Evolutionary conservation across 257 asterid genomes (phyloP).

Genomic region (Leptodermis oblonga): DNA sequence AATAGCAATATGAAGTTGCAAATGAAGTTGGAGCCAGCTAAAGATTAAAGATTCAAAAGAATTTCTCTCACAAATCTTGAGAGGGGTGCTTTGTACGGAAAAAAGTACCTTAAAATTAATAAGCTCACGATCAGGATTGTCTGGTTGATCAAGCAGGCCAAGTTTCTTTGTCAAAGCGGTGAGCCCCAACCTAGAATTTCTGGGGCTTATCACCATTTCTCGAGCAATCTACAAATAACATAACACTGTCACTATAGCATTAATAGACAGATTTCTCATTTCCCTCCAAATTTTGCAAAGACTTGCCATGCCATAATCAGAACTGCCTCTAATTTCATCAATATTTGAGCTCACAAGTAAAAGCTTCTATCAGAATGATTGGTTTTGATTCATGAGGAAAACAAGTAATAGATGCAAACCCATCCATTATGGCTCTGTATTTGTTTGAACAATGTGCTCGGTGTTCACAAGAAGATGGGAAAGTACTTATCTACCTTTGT

Average conservation of each 20-base stretch:
- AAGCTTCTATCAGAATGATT: background rate
- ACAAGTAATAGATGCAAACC: background rate
- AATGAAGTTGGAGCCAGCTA: slow-evolving; percentile 19
- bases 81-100: background rate
- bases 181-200: slow-evolving; percentile 83
- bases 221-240: slow-evolving; percentile 70
- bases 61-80: slow-evolving; percentile 13
- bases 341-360: background rate
- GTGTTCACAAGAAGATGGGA: background rate
- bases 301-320: too few species aligned
- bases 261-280: too few species aligned
- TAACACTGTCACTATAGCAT: background rate
- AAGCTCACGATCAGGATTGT: slow-evolving; percentile 78
- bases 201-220: slow-evolving; percentile 96
- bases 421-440: background rate
- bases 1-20: too few species aligned
- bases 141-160: slow-evolving; percentile 69
- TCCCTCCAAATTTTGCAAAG: too few species aligned
- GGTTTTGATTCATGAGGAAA: background rate
- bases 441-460: background rate
- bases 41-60: slow-evolving; percentile 6
- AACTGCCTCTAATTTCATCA: background rate
- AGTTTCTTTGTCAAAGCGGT: slow-evolving; percentile 80
- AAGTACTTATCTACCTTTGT: slow-evolving; percentile 58
- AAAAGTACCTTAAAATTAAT: slow-evolving; percentile 68